Evolutionary conservation across 2,329 filamentous ascomycete genomes (phyloP), one percentile per base, ranked within the genome.

Genomic region (Neofusicoccum cordaticola): DNA sequence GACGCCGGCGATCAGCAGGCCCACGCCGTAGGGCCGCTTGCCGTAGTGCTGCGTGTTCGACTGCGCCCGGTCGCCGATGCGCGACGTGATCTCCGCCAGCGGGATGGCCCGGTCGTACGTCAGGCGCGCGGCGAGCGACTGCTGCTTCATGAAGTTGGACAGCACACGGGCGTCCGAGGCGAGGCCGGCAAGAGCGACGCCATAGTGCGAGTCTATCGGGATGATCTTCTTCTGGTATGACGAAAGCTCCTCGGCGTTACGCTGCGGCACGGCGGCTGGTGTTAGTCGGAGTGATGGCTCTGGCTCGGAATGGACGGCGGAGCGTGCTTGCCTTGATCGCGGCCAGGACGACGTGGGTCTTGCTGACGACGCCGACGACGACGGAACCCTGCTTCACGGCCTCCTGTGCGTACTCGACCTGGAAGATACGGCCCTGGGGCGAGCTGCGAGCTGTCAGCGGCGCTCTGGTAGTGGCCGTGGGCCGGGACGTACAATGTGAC

Each of bases 211-310:
- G 80, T 99, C 95, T 81, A 99, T 90, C 73, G 90, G 87, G 80
- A 99, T 97, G 77, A 99, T 89, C 85, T 99, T 99, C 87, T 97
- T 97, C 83, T 99, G 95, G 86, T 99, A 99, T 61, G 95, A 98
- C 67, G 95, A 99, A 66, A 99, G 90, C 82, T 99, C 95, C 86
- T 99, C 95, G 79, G 95, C 95, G 76, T 98, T 98, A 82, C 95
- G 90, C 95, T 98, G 74, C 7, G 63, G 45, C 63, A 42, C 15
- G 34, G 44, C 42, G 37, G 71, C 37, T 66, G 57, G 52, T 6
- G 39, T 64, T 44, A 51, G 39, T 22, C 57, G 37, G 11, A 13
- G 39, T 31, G 51, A 31, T 31, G 17, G 52, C 57, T 42, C 52
- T 60, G 53, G 27, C 15, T 48, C 13, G n/a, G 44, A 27, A 61